Percentiles rank a stretch among this genome's conserved stretches.
These are phyloP conservation scores for Areca catechu DNA, from an alignment of 176 grass and related monocot genomes.

Conservation along the genomic window DNA sequence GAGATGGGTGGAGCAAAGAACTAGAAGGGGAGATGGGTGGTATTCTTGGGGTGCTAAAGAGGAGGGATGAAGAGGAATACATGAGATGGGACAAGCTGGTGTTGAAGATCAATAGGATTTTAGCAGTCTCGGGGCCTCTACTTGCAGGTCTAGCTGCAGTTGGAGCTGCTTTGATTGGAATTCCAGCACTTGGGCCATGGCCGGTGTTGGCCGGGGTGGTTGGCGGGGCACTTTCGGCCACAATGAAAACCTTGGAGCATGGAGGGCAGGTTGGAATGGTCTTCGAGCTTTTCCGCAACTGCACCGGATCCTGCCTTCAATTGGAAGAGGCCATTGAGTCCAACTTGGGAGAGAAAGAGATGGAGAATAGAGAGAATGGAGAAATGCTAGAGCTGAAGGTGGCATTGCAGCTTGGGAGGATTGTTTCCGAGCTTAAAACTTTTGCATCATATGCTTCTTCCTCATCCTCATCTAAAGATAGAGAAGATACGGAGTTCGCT, in stretches of 20 bases:
- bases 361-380: conserved; percentile 33
- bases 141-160: conserved; percentile 24
- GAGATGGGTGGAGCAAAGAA: conserved; percentile 40
- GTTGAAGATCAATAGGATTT: conserved; percentile 11
- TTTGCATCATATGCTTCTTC: conserved; percentile 29
- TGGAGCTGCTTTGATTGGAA: conserved; percentile 16
- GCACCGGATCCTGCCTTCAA: conserved; percentile 31
- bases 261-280: conserved; percentile 46
- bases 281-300: conserved; percentile 50
- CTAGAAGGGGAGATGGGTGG: conserved; percentile 43
- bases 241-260: conserved; percentile 40
- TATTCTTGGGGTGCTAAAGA: conserved; percentile 24
- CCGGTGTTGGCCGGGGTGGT: conserved; percentile 1
- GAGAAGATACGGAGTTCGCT: conserved; percentile 33
- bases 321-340: conserved; percentile 45
- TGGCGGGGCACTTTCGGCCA: conserved; percentile 21
- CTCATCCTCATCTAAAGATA: conserved; percentile 10
- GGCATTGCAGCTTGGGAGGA: conserved; percentile 36
- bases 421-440: conserved; percentile 13
- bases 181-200: neutral
- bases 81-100: conserved; percentile 7
- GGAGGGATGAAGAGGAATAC: conserved; percentile 37
- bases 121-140: conserved; percentile 24
- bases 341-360: conserved; percentile 22
- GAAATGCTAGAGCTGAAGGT: conserved; percentile 40